Percentiles rank a stretch among this genome's conserved stretches.
Conservation (phyloP, 345 rosid species). For the Xanthoceras sorbifolium region DNA sequence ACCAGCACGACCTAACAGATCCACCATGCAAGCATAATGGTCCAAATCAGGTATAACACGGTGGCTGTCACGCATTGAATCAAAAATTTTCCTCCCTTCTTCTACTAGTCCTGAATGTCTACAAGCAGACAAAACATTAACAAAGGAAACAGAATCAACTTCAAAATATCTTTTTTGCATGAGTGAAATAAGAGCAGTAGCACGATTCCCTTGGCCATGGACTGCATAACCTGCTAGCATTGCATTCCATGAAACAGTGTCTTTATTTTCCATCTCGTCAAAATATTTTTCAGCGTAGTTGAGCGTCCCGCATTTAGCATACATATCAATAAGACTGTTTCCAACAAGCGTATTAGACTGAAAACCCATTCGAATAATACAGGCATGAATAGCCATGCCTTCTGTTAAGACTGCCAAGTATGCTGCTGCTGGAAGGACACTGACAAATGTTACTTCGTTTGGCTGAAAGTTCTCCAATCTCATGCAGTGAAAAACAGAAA, state of each 20-base stretch:
- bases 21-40: slow-evolving; percentile 68
- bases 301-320: slow-evolving; percentile 64
- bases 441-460: slow-evolving; percentile 45
- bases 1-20: slow-evolving; percentile 64
- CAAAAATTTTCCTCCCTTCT: slow-evolving; percentile 51
- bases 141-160: slow-evolving; percentile 45
- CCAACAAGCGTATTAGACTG: slow-evolving; percentile 33
- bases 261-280: slow-evolving; percentile 45
- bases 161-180: slow-evolving; percentile 45
- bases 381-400: slow-evolving; percentile 58
- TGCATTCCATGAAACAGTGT: slow-evolving; percentile 56
- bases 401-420: slow-evolving; percentile 39
- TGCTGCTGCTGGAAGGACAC: slow-evolving; percentile 53
- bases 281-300: slow-evolving; percentile 42
- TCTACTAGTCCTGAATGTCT: slow-evolving; percentile 61
- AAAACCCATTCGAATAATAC: slow-evolving; percentile 43
- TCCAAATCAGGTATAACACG: slow-evolving; percentile 38
- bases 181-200: slow-evolving; percentile 48
- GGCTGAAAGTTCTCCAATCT: slow-evolving; percentile 42
- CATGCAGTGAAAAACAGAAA: slow-evolving; percentile 50
- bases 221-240: slow-evolving; percentile 59
- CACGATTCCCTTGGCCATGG: slow-evolving; percentile 53
- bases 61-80: slow-evolving; percentile 43
- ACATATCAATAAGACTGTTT: slow-evolving; percentile 65
- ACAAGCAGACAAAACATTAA: slow-evolving; percentile 62